A percentile compares a stretch with the other conserved stretches of the same genome.
Evolutionary conservation across 805 yeast genomes (phyloP).

Genomic region (Schwanniomyces polymorphus): DNA sequence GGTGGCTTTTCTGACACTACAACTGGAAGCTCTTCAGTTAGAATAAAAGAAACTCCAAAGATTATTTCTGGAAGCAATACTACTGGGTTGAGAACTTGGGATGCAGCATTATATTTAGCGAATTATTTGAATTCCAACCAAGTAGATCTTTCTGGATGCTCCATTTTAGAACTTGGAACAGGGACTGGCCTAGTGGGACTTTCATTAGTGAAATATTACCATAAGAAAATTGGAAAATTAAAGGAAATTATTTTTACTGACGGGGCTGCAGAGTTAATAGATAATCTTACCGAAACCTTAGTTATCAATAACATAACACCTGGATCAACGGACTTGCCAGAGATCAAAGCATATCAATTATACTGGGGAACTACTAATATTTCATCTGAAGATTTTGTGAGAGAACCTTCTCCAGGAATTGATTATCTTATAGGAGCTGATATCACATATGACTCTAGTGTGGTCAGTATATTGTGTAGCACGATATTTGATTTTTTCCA

Average conservation of each 20-base stretch:
- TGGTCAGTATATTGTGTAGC: constrained; percentile 54
- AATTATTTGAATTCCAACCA: constrained; percentile 40
- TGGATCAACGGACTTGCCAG: neutral
- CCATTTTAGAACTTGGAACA: constrained; percentile 74
- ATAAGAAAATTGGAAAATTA: constrained; percentile 10
- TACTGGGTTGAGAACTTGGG: constrained; percentile 93
- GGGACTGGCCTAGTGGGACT: constrained; percentile 86
- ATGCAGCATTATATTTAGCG: constrained; percentile 73
- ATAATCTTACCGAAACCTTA: constrained; percentile 45
- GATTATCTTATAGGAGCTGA: constrained; percentile 79
- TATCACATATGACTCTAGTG: constrained; percentile 74
- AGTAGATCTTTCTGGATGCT: constrained; percentile 18
- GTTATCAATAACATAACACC: constrained; percentile 36
- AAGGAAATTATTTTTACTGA: constrained; percentile 55
- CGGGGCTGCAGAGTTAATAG: constrained; percentile 61
- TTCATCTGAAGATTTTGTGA: constrained; percentile 32
- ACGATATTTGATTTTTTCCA: constrained; percentile 44
- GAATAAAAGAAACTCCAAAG: constrained; percentile 60
- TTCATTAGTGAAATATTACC: constrained; percentile 30
- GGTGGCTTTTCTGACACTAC: constrained; percentile 12
- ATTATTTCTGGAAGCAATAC: constrained; percentile 74
- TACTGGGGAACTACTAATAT: constrained; percentile 55
- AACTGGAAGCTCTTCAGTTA: constrained; percentile 21
- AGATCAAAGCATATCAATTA: constrained; percentile 30
- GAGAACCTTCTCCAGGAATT: constrained; percentile 23